These are phyloP conservation scores for Boletus speciosus DNA, from an alignment of 768 basidiomycete species.

Conservation along the genomic window DNA sequence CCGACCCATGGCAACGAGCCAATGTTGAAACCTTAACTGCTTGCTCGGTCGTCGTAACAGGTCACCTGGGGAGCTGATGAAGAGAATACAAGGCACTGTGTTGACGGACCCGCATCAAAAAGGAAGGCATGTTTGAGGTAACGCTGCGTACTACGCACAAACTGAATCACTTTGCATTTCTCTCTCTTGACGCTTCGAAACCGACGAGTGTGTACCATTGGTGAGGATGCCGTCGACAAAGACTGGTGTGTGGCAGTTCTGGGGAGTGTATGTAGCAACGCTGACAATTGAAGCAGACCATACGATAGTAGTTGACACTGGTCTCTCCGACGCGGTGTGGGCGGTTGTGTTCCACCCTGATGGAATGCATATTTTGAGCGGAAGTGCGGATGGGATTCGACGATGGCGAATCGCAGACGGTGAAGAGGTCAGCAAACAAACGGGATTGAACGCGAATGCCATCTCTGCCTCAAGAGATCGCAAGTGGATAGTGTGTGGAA, in stretches of 20 bases:
- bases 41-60: neutral
- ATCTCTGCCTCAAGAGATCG: neutral
- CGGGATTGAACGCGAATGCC: neutral
- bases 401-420: neutral
- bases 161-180: neutral
- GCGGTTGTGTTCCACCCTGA: slow-evolving; percentile 1
- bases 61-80: neutral
- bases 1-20: neutral
- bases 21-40: too few relatives aligned
- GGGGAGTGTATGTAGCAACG: neutral
- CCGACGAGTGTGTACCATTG: neutral
- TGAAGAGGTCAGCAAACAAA: neutral
- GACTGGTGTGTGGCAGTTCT: neutral
- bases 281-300: neutral
- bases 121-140: neutral
- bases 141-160: too few relatives aligned
- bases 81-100: neutral
- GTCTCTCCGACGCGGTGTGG: neutral
- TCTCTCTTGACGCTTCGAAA: too few relatives aligned
- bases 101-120: neutral
- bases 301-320: neutral
- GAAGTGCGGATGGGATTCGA: neutral
- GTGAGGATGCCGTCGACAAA: neutral
- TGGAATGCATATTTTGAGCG: neutral
- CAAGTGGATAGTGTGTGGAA: neutral